A percentile compares a stretch with the other conserved stretches of the same genome.
Conservation (phyloP, 83 land plant genomes). For the Diphasiastrum complanatum region DNA sequence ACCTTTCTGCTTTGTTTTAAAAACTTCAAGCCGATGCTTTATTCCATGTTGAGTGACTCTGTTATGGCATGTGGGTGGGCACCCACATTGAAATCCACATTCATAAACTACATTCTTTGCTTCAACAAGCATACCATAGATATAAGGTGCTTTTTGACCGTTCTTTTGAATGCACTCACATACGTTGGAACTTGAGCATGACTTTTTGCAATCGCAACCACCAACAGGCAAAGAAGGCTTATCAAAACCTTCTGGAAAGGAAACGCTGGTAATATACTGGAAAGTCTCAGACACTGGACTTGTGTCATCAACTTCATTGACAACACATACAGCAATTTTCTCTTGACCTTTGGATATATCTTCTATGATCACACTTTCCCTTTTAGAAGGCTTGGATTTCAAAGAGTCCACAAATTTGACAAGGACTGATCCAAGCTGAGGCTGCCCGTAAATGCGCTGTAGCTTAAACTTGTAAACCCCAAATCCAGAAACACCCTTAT, state of each 20-base stretch:
- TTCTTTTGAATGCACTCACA: conserved; percentile 4
- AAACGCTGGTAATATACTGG: background rate
- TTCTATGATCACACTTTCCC: background rate
- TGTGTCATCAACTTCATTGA: background rate
- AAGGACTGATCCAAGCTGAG: background rate
- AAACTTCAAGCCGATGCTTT: background rate
- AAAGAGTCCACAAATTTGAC: background rate
- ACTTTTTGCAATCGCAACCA: background rate
- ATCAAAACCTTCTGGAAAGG: background rate
- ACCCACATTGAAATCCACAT: conserved; percentile 3
- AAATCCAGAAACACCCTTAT: background rate
- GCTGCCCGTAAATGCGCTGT: background rate
- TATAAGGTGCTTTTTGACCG: background rate
- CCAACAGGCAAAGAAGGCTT: background rate
- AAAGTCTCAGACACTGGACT: background rate
- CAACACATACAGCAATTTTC: background rate
- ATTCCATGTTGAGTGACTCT: conserved; percentile 1
- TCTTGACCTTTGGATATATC: background rate
- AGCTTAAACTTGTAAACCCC: background rate
- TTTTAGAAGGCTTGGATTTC: background rate
- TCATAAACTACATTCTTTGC: background rate
- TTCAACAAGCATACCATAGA: background rate
- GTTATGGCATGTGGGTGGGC: background rate
- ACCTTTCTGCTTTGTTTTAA: conserved; percentile 6
- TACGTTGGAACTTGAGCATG: background rate